These are phyloP conservation scores for Daldinia decipiens DNA, from an alignment of 495 filamentous ascomycete species.

Conservation along the genomic window DNA sequence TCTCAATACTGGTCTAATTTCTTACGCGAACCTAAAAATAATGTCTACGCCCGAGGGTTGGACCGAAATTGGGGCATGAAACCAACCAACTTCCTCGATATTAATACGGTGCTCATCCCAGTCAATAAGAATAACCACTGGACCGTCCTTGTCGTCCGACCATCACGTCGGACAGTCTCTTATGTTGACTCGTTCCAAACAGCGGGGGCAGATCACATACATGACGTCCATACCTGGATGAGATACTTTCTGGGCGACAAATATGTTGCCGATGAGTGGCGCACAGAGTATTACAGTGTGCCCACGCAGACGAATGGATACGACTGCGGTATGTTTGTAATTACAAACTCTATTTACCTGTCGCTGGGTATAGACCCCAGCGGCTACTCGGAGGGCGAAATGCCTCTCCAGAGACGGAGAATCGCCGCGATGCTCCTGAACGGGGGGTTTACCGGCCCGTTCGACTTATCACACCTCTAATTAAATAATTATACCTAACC, in stretches of 20 bases:
- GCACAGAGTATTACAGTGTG: slow-evolving; percentile 53
- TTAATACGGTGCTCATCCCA: slow-evolving; percentile 60
- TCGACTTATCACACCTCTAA: slow-evolving; percentile 51
- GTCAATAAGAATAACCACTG: slow-evolving; percentile 61
- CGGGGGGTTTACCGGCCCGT: slow-evolving; percentile 66
- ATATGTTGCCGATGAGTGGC: slow-evolving; percentile 73
- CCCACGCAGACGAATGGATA: slow-evolving; percentile 73
- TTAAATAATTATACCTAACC: background rate
- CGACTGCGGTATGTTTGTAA: slow-evolving; percentile 85
- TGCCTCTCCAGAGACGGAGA: slow-evolving; percentile 66
- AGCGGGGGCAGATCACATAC: slow-evolving; percentile 37
- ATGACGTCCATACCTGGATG: slow-evolving; percentile 61
- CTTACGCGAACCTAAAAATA: slow-evolving; percentile 58
- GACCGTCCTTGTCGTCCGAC: slow-evolving; percentile 78
- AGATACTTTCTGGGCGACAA: slow-evolving; percentile 63
- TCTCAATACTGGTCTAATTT: slow-evolving; percentile 76
- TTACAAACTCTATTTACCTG: slow-evolving; percentile 77
- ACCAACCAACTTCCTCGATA: slow-evolving; percentile 52
- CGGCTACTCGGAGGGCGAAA: slow-evolving; percentile 65
- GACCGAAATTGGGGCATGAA: slow-evolving; percentile 48
- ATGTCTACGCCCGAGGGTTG: slow-evolving; percentile 46
- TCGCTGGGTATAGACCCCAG: slow-evolving; percentile 70
- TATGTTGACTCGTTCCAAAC: slow-evolving; percentile 77
- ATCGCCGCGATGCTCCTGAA: slow-evolving; percentile 78
- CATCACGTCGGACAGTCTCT: slow-evolving; percentile 68